Conservation (phyloP, 2,329 filamentous ascomycete species). For the Neocucurbitaria cava region DNA sequence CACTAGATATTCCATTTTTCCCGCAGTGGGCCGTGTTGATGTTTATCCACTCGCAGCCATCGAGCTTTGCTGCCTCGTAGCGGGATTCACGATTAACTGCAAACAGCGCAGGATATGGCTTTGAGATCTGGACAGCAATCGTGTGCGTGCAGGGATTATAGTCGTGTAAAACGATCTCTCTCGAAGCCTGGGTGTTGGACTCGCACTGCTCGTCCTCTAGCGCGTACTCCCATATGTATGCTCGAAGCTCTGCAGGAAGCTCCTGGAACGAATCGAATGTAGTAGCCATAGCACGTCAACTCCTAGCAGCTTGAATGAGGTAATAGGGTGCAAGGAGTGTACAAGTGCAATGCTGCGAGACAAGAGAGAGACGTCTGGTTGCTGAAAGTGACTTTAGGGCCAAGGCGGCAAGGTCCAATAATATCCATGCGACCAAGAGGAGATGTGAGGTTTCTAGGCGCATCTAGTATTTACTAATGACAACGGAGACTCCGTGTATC, state of each 20-base stretch:
- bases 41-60: slow-evolving; percentile 1
- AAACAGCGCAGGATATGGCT: slow-evolving; percentile 7
- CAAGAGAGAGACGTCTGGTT: neutral
- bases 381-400: too few species aligned
- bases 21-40: neutral
- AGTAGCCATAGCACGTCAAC: neutral
- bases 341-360: neutral
- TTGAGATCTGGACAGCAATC: slow-evolving; percentile 2
- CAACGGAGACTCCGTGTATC: too few species aligned
- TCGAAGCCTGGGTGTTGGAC: neutral
- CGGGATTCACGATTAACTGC: slow-evolving; percentile 12
- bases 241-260: slow-evolving; percentile 9
- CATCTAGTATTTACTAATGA: too few species aligned
- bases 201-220: neutral
- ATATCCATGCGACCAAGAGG: too few species aligned
- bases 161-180: slow-evolving; percentile 1
- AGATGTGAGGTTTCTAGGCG: too few species aligned
- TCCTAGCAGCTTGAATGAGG: neutral
- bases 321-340: neutral
- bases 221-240: slow-evolving; percentile 1
- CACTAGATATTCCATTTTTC: neutral
- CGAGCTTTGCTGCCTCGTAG: slow-evolving; percentile 8
- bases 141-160: neutral
- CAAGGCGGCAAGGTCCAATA: neutral
- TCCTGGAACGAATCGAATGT: neutral